These are phyloP conservation scores for Trichophyton equinum DNA, from an alignment of 2,329 filamentous ascomycete species.

Conservation along the genomic window DNA sequence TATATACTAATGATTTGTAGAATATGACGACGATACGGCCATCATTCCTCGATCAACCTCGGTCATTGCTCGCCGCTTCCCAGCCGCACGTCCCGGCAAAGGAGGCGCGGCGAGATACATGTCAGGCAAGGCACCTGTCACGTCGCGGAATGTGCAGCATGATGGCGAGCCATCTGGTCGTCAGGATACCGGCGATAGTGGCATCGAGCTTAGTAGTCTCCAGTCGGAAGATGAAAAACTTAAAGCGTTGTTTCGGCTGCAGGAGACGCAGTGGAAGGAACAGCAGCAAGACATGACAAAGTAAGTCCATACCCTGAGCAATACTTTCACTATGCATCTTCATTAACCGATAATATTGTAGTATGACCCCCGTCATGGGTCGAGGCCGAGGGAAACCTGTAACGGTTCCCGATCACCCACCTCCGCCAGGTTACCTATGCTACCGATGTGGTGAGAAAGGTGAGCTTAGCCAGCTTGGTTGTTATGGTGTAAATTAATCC, in stretches of 20 bases:
- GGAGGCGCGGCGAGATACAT: slow-evolving; percentile 91
- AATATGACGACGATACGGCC: slow-evolving; percentile 96
- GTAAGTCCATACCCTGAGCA: slow-evolving; percentile 32
- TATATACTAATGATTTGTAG: slow-evolving; percentile 36
- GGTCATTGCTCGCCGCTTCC: slow-evolving; percentile 76
- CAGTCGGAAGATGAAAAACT: slow-evolving; percentile 92
- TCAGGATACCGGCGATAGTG: slow-evolving; percentile 31
- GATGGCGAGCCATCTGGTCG: slow-evolving; percentile 40
- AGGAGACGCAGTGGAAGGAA: slow-evolving; percentile 82
- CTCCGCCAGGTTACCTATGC: slow-evolving; percentile 87
- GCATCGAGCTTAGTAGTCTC: slow-evolving; percentile 58
- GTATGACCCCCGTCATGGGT: slow-evolving; percentile 33
- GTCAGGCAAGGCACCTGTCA: slow-evolving; percentile 85
- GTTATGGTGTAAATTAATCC: slow-evolving; percentile 8
- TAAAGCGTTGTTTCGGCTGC: slow-evolving; percentile 79
- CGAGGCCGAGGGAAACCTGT: slow-evolving; percentile 27
- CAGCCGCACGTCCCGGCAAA: slow-evolving; percentile 70
- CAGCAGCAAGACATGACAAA: slow-evolving; percentile 89
- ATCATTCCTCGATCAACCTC: slow-evolving; percentile 92
- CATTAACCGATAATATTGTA: slow-evolving; percentile 17
- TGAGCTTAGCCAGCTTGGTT: slow-evolving; percentile 17
- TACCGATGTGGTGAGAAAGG: slow-evolving; percentile 92
- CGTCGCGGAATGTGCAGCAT: slow-evolving; percentile 65
- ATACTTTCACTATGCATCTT: neutral
- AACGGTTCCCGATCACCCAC: slow-evolving; percentile 85